Base-by-base conservation (phyloP, 805 yeast genomes). In the Kodamaea leandrae region DNA sequence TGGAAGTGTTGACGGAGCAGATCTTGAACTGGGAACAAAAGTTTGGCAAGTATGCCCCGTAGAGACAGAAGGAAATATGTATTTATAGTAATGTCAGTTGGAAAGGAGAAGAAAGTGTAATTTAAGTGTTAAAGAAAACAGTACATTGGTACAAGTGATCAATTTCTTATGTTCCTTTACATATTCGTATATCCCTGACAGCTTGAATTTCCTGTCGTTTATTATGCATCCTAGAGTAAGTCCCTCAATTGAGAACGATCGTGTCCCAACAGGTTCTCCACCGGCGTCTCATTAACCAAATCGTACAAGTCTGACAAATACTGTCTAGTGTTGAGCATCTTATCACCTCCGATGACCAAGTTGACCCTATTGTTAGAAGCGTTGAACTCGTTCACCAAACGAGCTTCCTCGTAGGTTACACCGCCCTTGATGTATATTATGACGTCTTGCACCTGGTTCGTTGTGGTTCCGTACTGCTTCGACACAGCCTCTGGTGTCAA, bases 381-480 rank as follows among this genome's bases (percentile, higher is more conserved):
- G 54, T 83, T 82, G 47, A 89, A 70, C 46, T 88, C 86, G 41
- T 84, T 79, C 4, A 90, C 79, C 17, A 89, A 63, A 46, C 96
- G 76, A 0, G 95, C 86, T 59, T 93, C 99, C 60, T 91, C 98
- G 57, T 79, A 88, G 1, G 98, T 91, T 2, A 77, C 83, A 12
- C 99, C 99, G 4, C 97, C 98, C 38, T 87, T 78, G 39, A 85
- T 63, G 55, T 80, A 86, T 1, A 86, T 66, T 3, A 86, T 72
- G n/a, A 86, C 66, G 51, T 85, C 90, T 52, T 82, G 86, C 1
- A 76, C 71, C 12, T 15, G 33, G 13, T 17, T 20, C 17, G 32
- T 27, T 17, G 18, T n/a, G 6, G 19, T 14, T 2, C 64, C 64
- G 42, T 58, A 59, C 42, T 59, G 63, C 32, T 53, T 48, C 13